phyloP scores from a whole-genome alignment of 768 basidiomycete genomes.

The Amanita jacksonii region DNA sequence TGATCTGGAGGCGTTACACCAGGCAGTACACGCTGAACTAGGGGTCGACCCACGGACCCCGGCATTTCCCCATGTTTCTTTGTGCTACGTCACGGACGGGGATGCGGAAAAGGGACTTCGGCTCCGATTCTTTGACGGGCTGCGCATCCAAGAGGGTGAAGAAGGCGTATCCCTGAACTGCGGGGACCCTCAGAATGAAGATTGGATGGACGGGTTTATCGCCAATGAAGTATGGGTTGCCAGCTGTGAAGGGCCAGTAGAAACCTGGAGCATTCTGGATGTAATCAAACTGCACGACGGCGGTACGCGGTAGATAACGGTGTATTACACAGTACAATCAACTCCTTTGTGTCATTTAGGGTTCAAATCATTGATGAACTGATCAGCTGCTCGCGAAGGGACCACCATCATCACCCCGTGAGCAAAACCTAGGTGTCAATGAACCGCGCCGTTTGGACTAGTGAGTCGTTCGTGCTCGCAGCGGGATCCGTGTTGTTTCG shows the following conservation, averaged over 20 bases:
- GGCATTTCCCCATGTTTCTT: constrained; percentile 59
- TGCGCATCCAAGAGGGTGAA: constrained; percentile 29
- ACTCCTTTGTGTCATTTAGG: too few species aligned
- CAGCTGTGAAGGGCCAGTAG: constrained; percentile 51
- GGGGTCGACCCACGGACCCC: constrained; percentile 39
- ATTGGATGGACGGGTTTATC: constrained; percentile 33
- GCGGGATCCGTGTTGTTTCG: constrained; percentile 2
- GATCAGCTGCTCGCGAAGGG: too few species aligned
- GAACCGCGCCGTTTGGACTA: not conserved
- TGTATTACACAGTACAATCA: too few species aligned
- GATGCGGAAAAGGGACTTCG: constrained; percentile 47
- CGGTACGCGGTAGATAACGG: too few species aligned
- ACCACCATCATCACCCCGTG: too few species aligned
- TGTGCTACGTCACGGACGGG: constrained; percentile 64
- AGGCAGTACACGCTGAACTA: constrained; percentile 29
- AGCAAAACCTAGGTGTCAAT: not conserved
- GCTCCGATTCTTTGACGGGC: constrained; percentile 31
- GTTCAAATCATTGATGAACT: too few species aligned
- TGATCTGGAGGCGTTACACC: constrained; percentile 41
- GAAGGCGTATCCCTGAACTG: constrained; percentile 9
- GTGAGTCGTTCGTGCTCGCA: constrained; percentile 2
- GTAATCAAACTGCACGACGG: constrained; percentile 11
- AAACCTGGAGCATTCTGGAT: constrained; percentile 43
- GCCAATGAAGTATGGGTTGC: constrained; percentile 49
- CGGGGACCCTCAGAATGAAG: constrained; percentile 18